phyloP scores from a whole-genome alignment of 495 filamentous ascomycete species.

The Acidomyces sp. region DNA sequence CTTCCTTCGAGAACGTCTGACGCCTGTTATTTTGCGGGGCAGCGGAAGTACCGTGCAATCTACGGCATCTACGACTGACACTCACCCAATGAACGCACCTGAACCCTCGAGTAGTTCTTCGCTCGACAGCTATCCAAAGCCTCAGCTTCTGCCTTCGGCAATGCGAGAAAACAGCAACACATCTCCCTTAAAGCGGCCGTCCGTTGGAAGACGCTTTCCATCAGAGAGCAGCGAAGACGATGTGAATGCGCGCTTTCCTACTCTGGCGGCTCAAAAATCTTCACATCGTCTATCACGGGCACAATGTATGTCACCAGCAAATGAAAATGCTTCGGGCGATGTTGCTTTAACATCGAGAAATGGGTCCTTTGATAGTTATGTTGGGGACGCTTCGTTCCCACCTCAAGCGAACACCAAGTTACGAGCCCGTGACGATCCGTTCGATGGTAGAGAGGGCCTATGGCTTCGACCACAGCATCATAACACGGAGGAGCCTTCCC shows the following conservation, averaged over 20 bases:
- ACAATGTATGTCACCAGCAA: slow-evolving; percentile 12
- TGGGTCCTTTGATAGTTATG: slow-evolving; percentile 26
- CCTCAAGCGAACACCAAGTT: slow-evolving; percentile 14
- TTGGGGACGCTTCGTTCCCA: slow-evolving; percentile 19
- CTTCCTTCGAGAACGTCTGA: slow-evolving; percentile 63
- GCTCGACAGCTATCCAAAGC: slow-evolving; percentile 9
- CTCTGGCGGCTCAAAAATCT: slow-evolving; percentile 22
- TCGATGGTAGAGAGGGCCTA: not conserved
- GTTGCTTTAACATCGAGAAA: slow-evolving; percentile 21
- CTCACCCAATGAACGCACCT: slow-evolving; percentile 7
- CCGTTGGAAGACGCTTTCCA: slow-evolving; percentile 1
- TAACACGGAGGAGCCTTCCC: slow-evolving; percentile 28
- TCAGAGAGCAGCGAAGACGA: slow-evolving; percentile 25
- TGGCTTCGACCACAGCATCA: slow-evolving; percentile 17
- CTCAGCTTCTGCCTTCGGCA: slow-evolving; percentile 26
- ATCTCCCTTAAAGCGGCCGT: slow-evolving; percentile 4
- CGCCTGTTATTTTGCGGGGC: slow-evolving; percentile 78
- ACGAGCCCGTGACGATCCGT: slow-evolving; percentile 4
- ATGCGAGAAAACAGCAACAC: slow-evolving; percentile 10
- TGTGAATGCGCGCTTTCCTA: slow-evolving; percentile 19
- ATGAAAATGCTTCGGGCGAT: slow-evolving; percentile 23
- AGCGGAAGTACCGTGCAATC: slow-evolving; percentile 24
- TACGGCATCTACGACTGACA: slow-evolving; percentile 19
- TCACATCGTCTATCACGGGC: slow-evolving; percentile 20
- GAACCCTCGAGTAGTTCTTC: slow-evolving; percentile 5